phyloP scores from a whole-genome alignment of 768 basidiomycete genomes.

The Pleurotus giganteus region DNA sequence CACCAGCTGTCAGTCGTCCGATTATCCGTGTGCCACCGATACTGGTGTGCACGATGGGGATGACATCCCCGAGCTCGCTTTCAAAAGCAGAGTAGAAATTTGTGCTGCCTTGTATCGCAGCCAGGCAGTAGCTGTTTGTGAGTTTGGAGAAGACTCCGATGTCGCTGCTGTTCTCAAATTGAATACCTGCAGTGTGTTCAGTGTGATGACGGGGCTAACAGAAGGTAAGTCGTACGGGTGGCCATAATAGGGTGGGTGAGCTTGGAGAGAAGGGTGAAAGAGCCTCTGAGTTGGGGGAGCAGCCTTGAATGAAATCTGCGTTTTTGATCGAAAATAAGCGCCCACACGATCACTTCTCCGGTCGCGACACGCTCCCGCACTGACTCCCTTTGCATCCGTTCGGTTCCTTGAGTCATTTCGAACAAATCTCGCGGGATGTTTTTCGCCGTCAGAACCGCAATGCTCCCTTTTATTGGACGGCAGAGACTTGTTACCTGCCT shows the following conservation, averaged over 20 bases:
- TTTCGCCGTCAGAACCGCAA: background rate
- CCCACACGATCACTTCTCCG: background rate
- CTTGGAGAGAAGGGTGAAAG: background rate
- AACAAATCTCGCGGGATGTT: background rate
- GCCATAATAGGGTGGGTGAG: slow-evolving; percentile 34
- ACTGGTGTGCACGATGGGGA: slow-evolving; percentile 95
- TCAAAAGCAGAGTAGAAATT: slow-evolving; percentile 99
- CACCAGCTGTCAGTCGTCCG: slow-evolving; percentile 90
- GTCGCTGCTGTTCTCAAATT: slow-evolving; percentile 94
- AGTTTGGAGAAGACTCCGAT: slow-evolving; percentile 97
- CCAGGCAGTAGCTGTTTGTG: slow-evolving; percentile 97
- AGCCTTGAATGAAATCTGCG: background rate
- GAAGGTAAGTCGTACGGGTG: slow-evolving; percentile 37
- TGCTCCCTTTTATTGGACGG: background rate
- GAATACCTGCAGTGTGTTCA: slow-evolving; percentile 56
- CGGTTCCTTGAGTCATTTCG: slow-evolving; percentile 1
- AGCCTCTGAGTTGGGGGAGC: background rate
- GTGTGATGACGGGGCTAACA: background rate
- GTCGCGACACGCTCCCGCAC: background rate
- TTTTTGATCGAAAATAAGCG: slow-evolving; percentile 2
- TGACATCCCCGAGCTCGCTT: slow-evolving; percentile 86
- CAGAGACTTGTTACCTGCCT: background rate
- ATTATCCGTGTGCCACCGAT: slow-evolving; percentile 94
- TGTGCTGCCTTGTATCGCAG: slow-evolving; percentile 89
- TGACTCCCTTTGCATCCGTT: background rate